Evolutionary conservation across 2,329 filamentous ascomycete species (phyloP), one percentile per base, ranked within the genome.

Genomic region (Xylaria hypoxylon): DNA sequence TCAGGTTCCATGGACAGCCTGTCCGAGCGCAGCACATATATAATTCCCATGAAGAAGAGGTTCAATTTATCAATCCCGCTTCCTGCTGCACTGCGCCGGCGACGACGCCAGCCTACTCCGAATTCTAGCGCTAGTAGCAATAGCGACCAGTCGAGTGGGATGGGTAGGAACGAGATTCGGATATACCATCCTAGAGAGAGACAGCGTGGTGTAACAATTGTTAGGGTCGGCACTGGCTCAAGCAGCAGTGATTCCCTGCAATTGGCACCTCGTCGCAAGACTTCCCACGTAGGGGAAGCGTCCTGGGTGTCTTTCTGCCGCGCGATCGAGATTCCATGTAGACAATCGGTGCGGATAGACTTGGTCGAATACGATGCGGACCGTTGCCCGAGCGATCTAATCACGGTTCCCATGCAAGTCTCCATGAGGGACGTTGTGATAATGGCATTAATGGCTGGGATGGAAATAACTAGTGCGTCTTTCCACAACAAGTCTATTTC

Each of bases 241-340:
- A 0, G 1, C n/a, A n/a, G n/a, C n/a, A n/a, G n/a, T n/a, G n/a
- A n/a, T n/a, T n/a, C n/a, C n/a, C n/a, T n/a, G 50, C 59, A n/a
- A 10, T 47, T 26, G 17, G 42, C 17, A 15, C 5, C 42, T 24
- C 42, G 8, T n/a, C 42, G n/a, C n/a, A 44, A 17, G 11, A 3
- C 42, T 50, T 33, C 60, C 24, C 50, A 31, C 3, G 33, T 57
- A 17, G 60, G 60, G 11, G 60, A 62, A 56, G 60, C 60, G 8
- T 62, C 60, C 1, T 62, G 60, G 60, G 60, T 62, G 28, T 62
- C 60, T 42, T 62, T 62, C 52, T 62, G 60, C 33, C 60, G 60
- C 17, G 60, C 51, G 33, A 62, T 62, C 10, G 52, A 62, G 51
- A 42, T 50, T 8, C 28, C 60, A 24, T 62, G 60, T 7, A 50